A percentile compares a stretch with the other conserved stretches of the same genome.
Conservation (phyloP, 2,329 filamentous ascomycete species). For the Sporothrix pseudoabietina region DNA sequence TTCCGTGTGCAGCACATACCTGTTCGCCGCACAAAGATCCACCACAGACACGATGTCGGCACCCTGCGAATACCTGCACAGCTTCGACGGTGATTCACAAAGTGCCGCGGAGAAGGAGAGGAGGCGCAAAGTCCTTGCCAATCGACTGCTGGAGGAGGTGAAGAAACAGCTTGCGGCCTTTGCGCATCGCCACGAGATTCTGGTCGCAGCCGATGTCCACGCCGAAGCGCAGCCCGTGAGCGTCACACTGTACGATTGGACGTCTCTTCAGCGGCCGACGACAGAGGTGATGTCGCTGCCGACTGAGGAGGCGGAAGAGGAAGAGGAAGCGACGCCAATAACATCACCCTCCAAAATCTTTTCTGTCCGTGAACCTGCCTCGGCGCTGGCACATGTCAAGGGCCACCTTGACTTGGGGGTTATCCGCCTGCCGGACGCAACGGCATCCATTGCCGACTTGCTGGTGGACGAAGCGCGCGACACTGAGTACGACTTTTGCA, state of each 20-base stretch:
- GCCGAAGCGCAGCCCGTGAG: background rate
- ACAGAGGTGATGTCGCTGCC: too few species aligned
- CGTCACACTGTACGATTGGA: background rate
- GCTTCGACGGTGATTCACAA: background rate
- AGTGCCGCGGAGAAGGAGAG: background rate
- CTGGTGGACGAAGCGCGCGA: background rate
- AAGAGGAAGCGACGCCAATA: background rate
- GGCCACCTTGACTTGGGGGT: background rate
- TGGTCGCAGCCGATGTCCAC: background rate
- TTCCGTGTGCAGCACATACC: background rate
- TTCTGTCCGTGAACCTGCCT: background rate
- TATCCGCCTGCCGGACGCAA: background rate
- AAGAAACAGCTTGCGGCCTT: background rate
- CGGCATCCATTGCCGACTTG: background rate
- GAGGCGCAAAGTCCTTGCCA: background rate
- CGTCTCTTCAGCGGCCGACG: background rate
- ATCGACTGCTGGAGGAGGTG: background rate
- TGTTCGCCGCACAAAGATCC: background rate
- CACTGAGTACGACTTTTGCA: constrained; percentile 1
- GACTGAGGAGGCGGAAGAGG: too few species aligned
- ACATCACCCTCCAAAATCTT: background rate
- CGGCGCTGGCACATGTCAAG: background rate
- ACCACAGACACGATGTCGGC: background rate
- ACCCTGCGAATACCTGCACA: background rate
- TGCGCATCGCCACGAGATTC: background rate